Percentiles rank a stretch among this genome's conserved stretches.
Evolutionary conservation across 495 filamentous ascomycete species (phyloP).

Genomic region (Terfezia boudieri): DNA sequence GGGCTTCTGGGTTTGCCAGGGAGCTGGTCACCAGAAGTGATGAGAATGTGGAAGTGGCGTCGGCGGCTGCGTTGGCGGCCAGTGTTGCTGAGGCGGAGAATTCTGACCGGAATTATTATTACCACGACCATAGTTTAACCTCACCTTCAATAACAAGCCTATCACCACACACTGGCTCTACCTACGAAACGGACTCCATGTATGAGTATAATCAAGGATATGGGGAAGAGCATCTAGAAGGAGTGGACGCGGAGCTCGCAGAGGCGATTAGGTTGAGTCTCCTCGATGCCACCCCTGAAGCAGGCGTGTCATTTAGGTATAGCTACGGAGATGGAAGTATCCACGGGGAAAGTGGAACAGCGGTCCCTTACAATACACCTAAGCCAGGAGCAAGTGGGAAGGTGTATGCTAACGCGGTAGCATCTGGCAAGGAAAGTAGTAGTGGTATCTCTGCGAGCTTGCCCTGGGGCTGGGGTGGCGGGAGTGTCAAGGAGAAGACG

Average conservation of each 20-base stretch:
- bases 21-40: too few relatives aligned
- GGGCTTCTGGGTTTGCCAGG: too few relatives aligned
- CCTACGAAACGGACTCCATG: not conserved
- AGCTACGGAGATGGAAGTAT: constrained; percentile 13
- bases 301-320: constrained; percentile 14
- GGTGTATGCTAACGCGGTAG: not conserved
- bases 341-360: not conserved
- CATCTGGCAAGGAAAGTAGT: not conserved
- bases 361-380: not conserved
- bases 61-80: too few relatives aligned
- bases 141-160: not conserved
- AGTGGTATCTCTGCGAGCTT: not conserved
- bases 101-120: not conserved
- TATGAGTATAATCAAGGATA: not conserved
- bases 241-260: constrained; percentile 52
- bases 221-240: constrained; percentile 26
- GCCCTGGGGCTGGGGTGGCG: not conserved
- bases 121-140: not conserved
- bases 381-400: not conserved
- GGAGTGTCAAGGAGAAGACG: not conserved
- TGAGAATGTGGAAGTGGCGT: too few relatives aligned
- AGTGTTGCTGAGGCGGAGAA: not conserved
- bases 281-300: constrained; percentile 29
- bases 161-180: not conserved
- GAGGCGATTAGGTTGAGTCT: constrained; percentile 62